Base-by-base conservation (phyloP, 2,329 filamentous ascomycete species). In the Aspergillus tanneri region DNA sequence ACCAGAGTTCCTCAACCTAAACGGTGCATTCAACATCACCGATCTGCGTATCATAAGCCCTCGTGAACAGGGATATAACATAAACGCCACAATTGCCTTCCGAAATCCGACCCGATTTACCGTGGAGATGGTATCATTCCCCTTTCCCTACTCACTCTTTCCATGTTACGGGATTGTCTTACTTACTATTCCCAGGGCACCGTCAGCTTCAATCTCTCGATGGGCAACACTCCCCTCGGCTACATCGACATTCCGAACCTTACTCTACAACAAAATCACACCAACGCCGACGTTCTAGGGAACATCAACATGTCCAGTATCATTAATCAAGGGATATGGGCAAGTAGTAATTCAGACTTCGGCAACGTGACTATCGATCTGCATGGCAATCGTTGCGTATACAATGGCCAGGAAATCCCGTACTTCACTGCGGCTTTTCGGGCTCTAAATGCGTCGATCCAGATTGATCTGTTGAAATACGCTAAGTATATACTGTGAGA, bases 341-440 rank as follows among this genome's bases (percentile, higher is more conserved):
- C 50, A 3, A 28, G 42, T n/a, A 55, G 51, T n/a, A 39, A 10
- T 19, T 50, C 54, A 1, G 22, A 39, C 10, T 32, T 56, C 6
- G 58, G 54, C 7, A 47, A 46, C 4, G 56, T 63, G 16, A 63
- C 53, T 1, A 55, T 63, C 28, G 59, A 43, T 19, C 37, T 63
- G 14, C 49, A 55, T 11, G 61, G 61, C 1, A 50, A 58, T 40
- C 56, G 55, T 12, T 60, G 59, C 34, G 53, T 56, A 18, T 59
- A 61, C 18, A 58, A 63, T n/a, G 61, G 61, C 3, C 19, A 52
- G 27, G 56, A 58, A 3, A 63, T 62, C 16, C 60, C 61, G 4
- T 63, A 63, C 14, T 62, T 57, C 27, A 55, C 54, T 1, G 56
- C 61, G 1, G 60, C 59, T 2, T 54, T 63, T 14, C 52, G 43